These are phyloP conservation scores for Penicillium vulpinum DNA, from an alignment of 2,329 filamentous ascomycete genomes.

Conservation along the genomic window DNA sequence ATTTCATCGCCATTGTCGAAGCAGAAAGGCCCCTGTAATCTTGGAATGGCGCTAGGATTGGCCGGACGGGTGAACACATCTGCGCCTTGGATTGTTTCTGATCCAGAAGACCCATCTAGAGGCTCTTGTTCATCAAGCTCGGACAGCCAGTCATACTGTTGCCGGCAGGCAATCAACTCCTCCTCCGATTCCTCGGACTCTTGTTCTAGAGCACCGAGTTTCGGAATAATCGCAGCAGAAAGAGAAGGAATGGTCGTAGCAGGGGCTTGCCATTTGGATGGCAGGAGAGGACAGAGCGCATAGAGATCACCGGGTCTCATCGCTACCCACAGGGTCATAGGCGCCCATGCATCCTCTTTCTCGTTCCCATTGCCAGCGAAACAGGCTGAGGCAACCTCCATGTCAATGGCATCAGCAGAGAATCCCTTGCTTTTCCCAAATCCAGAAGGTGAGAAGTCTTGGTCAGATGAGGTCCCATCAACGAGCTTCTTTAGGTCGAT, in stretches of 20 bases:
- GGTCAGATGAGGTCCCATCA: constrained; percentile 76
- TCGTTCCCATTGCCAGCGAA: constrained; percentile 71
- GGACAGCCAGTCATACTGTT: constrained; percentile 61
- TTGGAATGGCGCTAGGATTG: constrained; percentile 56
- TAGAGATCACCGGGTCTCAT: constrained; percentile 94
- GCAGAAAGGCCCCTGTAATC: constrained; percentile 63
- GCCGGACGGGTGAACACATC: constrained; percentile 59
- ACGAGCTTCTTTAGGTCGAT: constrained; percentile 87
- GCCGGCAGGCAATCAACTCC: constrained; percentile 49
- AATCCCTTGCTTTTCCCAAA: constrained; percentile 76
- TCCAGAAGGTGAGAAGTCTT: constrained; percentile 77
- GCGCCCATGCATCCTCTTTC: constrained; percentile 72
- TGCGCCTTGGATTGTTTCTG: constrained; percentile 42
- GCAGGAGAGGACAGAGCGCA: constrained; percentile 85
- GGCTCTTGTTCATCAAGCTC: constrained; percentile 58
- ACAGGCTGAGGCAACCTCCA: constrained; percentile 87
- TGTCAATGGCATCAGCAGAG: constrained; percentile 85
- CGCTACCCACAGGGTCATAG: constrained; percentile 96
- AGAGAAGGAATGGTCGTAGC: constrained; percentile 77
- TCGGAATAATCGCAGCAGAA: constrained; percentile 77
- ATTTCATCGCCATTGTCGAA: constrained; percentile 52
- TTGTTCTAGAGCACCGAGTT: constrained; percentile 52
- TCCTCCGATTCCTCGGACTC: constrained; percentile 46
- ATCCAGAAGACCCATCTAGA: constrained; percentile 37
- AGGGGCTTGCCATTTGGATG: constrained; percentile 78